A percentile compares a stretch with the other conserved stretches of the same genome.
These are phyloP conservation scores for Eucalyptus virginea DNA, from an alignment of 345 rosid species.

Conservation along the genomic window DNA sequence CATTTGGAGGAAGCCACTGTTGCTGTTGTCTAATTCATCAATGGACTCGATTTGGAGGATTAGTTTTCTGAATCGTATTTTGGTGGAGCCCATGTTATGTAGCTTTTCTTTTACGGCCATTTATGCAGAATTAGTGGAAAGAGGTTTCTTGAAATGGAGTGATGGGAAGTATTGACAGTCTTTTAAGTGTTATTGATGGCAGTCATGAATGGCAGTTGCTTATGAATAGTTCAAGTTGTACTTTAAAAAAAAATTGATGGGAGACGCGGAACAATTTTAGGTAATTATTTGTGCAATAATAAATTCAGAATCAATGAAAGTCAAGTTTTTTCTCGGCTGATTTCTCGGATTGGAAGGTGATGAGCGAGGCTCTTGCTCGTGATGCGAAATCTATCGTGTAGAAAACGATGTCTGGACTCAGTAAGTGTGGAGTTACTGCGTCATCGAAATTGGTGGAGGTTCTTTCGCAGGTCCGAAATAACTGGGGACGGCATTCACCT, in stretches of 20 bases:
- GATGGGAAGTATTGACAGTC: background rate
- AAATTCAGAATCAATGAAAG: too few species aligned
- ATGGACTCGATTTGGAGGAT: background rate
- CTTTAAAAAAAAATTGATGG: background rate
- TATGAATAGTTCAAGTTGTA: background rate
- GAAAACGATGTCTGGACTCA: rapidly evolving
- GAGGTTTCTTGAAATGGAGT: background rate
- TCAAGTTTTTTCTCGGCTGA: too few species aligned
- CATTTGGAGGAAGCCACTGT: background rate
- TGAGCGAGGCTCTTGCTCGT: too few species aligned
- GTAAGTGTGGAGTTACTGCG: too few species aligned
- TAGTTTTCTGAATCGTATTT: background rate
- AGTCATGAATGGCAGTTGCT: background rate
- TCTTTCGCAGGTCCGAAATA: constrained; percentile 54
- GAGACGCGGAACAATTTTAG: too few species aligned
- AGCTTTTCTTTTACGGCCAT: background rate
- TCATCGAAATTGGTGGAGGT: background rate
- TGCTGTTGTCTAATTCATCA: background rate
- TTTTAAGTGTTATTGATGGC: background rate
- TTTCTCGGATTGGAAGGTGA: too few species aligned
- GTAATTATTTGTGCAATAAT: too few species aligned
- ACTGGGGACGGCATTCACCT: constrained; percentile 71
- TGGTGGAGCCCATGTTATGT: background rate
- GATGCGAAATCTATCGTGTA: too few species aligned
- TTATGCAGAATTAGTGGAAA: background rate